phyloP scores from a whole-genome alignment of 495 filamentous ascomycete genomes.

The Penicillium salamii region DNA sequence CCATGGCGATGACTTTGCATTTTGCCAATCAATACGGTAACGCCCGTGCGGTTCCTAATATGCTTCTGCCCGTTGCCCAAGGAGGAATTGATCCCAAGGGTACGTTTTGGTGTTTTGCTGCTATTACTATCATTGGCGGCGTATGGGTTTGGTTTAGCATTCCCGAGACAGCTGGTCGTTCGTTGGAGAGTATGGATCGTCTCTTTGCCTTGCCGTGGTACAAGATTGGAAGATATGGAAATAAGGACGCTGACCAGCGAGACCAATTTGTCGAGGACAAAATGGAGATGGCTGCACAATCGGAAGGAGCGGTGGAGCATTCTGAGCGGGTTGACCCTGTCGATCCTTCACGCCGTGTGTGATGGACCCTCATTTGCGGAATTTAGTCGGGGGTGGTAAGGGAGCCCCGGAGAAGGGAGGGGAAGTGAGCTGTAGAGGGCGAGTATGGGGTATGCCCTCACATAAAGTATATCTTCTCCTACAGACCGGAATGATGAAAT shows the following conservation, averaged over 20 bases:
- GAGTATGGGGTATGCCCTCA: too few relatives aligned
- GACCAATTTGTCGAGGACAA: slow-evolving; percentile 36
- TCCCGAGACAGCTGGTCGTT: slow-evolving; percentile 42
- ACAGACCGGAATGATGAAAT: too few relatives aligned
- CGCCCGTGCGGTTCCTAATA: slow-evolving; percentile 52
- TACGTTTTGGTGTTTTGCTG: slow-evolving; percentile 70
- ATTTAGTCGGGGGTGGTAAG: too few relatives aligned
- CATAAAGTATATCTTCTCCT: too few relatives aligned
- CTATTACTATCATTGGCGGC: slow-evolving; percentile 56
- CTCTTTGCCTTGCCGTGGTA: slow-evolving; percentile 68
- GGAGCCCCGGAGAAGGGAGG: too few relatives aligned
- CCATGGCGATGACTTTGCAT: slow-evolving; percentile 54
- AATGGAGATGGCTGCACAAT: slow-evolving; percentile 16
- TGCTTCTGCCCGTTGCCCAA: slow-evolving; percentile 45
- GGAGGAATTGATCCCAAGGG: slow-evolving; percentile 46
- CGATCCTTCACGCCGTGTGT: slow-evolving; percentile 2
- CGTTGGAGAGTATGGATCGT: slow-evolving; percentile 57
- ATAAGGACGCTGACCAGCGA: slow-evolving; percentile 49
- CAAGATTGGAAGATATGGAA: slow-evolving; percentile 59
- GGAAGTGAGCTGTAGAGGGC: too few relatives aligned
- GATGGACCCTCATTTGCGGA: too few relatives aligned
- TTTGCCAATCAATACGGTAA: slow-evolving; percentile 75
- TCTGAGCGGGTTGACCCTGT: slow-evolving; percentile 18
- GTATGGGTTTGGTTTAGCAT: slow-evolving; percentile 56
- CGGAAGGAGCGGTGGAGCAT: slow-evolving; percentile 14